phyloP scores from a whole-genome alignment of 1,139 yeast genomes.

The Kodamaea plutei region DNA sequence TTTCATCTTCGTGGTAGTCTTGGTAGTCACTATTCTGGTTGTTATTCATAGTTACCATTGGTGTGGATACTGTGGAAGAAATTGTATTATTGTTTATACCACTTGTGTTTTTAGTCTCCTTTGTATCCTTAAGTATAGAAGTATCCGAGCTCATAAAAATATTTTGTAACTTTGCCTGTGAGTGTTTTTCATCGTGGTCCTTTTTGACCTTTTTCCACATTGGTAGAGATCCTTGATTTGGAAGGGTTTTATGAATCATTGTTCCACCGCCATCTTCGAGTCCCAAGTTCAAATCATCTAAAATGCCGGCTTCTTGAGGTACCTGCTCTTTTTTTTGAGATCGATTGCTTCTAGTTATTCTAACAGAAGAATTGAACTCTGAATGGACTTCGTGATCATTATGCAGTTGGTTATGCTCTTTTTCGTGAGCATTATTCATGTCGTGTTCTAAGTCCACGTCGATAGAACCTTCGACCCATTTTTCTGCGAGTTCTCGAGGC shows the following conservation, averaged over 20 bases:
- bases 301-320: conserved; percentile 6
- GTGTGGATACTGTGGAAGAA: conserved; percentile 38
- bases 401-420: conserved; percentile 2
- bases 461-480: conserved; percentile 24
- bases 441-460: not conserved
- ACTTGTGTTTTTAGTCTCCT: conserved; percentile 6
- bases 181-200: conserved; percentile 25
- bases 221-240: conserved; percentile 23
- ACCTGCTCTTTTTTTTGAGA: too few species aligned
- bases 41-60: conserved; percentile 21
- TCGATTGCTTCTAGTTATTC: conserved; percentile 22
- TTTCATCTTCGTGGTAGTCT: conserved; percentile 20
- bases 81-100: conserved; percentile 19
- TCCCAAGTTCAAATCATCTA: conserved; percentile 14
- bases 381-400: conserved; percentile 7
- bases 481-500: conserved; percentile 38
- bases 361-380: conserved; percentile 30
- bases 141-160: conserved; percentile 25
- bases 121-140: conserved; percentile 9
- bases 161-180: conserved; percentile 31
- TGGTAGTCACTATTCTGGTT: conserved; percentile 8
- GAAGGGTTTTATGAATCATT: conserved; percentile 34
- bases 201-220: conserved; percentile 36
- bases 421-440: conserved; percentile 2
- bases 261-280: conserved; percentile 26